Base-by-base conservation (phyloP, 208 protist genomes). In the Wallacemonas sp. region DNA sequence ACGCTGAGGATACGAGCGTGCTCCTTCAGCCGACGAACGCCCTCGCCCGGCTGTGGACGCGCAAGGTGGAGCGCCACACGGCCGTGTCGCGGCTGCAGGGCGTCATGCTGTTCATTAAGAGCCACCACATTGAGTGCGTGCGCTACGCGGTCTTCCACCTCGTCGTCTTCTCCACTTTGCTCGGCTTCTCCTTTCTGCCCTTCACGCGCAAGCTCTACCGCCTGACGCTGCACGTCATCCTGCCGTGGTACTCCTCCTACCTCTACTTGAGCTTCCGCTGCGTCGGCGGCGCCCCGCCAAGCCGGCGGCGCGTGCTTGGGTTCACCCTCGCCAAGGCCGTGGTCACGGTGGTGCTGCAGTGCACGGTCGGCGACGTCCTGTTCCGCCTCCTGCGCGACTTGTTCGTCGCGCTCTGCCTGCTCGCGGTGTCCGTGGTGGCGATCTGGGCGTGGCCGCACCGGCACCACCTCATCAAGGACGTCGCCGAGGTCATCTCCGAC, bases 161-260 rank as follows among this genome's bases (percentile, higher is more conserved):
- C 32, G 65, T 79, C 0, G 18, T 80, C 0, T 5, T 78, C 33
- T 45, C 87, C 22, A 74, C 82, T 26, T 62, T 96, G 0, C 62
- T 92, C 23, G 91, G 87, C 0, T 71, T 93, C 8, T 92, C 83
- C 0, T 77, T 91, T 20, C 57, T 96, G 48, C 85, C 79, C 39
- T 74, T 92, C 54, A 82, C 80, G 10, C 68, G 70, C 36, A 87
- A 79, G 71, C 59, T 92, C 11, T 90, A 94, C 73, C 71, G 65
- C 38, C 50, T 92, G 14, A 78, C 82, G 26, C 76, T 94, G 23
- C 81, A 77, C 45, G 72, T 80, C 32, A 61, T 83, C 2, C 65
- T 91, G 57, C 91, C 91, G 63, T 93, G 72, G 75, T 39, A 82
- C 41, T 96, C 91, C 11, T 76, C 86, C 2, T 54, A 84, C 49